These are phyloP conservation scores for Stagonosporopsis cucurbitacearum DNA, from an alignment of 2,329 filamentous ascomycete genomes.

Conservation along the genomic window DNA sequence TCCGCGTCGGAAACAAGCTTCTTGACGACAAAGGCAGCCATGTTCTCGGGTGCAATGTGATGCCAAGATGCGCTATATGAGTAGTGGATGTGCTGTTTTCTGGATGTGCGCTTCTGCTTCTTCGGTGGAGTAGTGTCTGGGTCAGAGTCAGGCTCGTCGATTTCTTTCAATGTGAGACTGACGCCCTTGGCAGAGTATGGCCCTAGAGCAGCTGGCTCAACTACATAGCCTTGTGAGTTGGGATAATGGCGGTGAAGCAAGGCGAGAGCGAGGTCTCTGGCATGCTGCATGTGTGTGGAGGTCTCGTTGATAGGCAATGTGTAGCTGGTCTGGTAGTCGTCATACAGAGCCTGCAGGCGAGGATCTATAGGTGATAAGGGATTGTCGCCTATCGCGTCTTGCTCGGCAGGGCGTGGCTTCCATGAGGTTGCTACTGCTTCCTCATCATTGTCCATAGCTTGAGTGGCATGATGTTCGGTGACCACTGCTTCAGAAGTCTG, in stretches of 20 bases:
- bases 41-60: slow-evolving; percentile 18
- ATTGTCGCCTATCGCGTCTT: background rate
- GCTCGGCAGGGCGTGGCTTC: background rate
- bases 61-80: slow-evolving; percentile 3
- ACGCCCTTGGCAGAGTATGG: slow-evolving; percentile 21
- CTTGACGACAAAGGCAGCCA: slow-evolving; percentile 31
- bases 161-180: slow-evolving; percentile 21
- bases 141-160: slow-evolving; percentile 13
- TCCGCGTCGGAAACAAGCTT: background rate
- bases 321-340: slow-evolving; percentile 21
- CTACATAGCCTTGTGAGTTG: slow-evolving; percentile 22
- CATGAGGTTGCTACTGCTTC: background rate
- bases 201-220: slow-evolving; percentile 18
- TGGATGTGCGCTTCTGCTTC: slow-evolving; percentile 7
- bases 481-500: background rate
- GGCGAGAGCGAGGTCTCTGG: slow-evolving; percentile 23
- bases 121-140: background rate
- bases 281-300: slow-evolving; percentile 24
- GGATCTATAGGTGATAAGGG: background rate
- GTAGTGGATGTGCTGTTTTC: background rate
- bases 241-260: slow-evolving; percentile 37
- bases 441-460: background rate
- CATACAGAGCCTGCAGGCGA: slow-evolving; percentile 18
- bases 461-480: background rate
- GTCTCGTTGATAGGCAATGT: slow-evolving; percentile 6